These are phyloP conservation scores for Colletotrichum tamarilloi DNA, from an alignment of 2,329 filamentous ascomycete species.

Conservation along the genomic window DNA sequence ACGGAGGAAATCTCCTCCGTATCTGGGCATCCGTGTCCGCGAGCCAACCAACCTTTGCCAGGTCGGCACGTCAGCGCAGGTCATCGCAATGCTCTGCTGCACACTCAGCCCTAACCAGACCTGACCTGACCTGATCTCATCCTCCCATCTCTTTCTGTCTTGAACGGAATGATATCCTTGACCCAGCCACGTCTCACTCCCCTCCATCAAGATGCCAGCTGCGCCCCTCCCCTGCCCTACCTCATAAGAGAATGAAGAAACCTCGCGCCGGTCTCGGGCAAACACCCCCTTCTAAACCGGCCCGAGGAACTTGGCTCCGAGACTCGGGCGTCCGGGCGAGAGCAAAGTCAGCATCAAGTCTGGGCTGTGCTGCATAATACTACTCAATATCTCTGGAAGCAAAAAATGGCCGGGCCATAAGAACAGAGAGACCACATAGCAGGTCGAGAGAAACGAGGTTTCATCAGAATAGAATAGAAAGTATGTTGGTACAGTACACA, in stretches of 20 bases:
- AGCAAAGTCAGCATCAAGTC: background rate
- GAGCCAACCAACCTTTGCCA: no score
- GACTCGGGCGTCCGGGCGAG: background rate
- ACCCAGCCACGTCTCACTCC: background rate
- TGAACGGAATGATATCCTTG: background rate
- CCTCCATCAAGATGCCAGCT: background rate
- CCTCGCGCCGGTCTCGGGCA: background rate
- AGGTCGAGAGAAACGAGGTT: background rate
- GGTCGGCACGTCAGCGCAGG: no score
- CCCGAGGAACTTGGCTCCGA: background rate
- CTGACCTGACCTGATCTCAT: no score
- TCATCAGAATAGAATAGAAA: background rate
- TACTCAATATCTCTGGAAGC: background rate
- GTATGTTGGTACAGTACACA: constrained; percentile 29
- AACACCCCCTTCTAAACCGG: background rate
- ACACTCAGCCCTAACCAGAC: no score
- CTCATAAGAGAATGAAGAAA: background rate
- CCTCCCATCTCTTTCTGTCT: no score
- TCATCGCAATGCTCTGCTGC: no score
- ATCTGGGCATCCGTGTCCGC: no score
- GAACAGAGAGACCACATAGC: background rate
- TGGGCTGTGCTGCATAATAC: background rate
- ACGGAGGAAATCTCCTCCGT: no score
- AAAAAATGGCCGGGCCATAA: background rate
- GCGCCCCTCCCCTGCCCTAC: no score